Evolutionary conservation across 73 alveolate species (phyloP).

Genomic region (Paramecium sexaurelia): DNA sequence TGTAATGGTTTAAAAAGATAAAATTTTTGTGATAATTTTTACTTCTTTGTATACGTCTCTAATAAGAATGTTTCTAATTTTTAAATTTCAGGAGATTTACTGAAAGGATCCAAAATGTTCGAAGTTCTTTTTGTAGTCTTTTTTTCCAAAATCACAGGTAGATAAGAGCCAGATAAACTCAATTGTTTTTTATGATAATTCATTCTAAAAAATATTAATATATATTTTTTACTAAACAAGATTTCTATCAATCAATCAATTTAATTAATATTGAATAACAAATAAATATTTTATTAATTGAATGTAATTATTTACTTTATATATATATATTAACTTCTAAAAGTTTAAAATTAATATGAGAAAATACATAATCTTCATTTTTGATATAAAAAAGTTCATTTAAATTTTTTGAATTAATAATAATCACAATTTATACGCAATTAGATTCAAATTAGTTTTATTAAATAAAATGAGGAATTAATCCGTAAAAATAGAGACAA

Average conservation of each 20-base stretch:
- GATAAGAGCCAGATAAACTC: background rate
- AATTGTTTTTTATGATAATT: background rate
- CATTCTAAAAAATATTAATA: background rate
- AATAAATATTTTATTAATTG: background rate
- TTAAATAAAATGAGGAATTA: background rate
- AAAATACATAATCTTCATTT: too few species aligned
- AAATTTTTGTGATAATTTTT: background rate
- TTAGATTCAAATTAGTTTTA: background rate
- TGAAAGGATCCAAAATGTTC: background rate
- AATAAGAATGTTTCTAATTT: background rate
- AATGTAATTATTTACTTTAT: too few species aligned
- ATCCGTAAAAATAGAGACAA: background rate
- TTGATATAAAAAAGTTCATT: background rate
- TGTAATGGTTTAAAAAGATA: constrained; percentile 2
- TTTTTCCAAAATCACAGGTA: background rate
- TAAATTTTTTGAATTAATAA: background rate
- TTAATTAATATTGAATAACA: background rate
- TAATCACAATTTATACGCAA: background rate
- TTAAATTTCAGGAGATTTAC: background rate
- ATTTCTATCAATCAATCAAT: background rate
- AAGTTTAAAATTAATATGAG: too few species aligned
- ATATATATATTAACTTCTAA: too few species aligned
- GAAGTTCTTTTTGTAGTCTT: background rate
- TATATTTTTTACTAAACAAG: background rate
- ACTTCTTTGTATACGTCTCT: background rate